Percentiles rank a stretch among this genome's conserved stretches.
Evolutionary conservation across 1,284 basidiomycete genomes (phyloP).

Genomic region (Ceratobasidium sp.): DNA sequence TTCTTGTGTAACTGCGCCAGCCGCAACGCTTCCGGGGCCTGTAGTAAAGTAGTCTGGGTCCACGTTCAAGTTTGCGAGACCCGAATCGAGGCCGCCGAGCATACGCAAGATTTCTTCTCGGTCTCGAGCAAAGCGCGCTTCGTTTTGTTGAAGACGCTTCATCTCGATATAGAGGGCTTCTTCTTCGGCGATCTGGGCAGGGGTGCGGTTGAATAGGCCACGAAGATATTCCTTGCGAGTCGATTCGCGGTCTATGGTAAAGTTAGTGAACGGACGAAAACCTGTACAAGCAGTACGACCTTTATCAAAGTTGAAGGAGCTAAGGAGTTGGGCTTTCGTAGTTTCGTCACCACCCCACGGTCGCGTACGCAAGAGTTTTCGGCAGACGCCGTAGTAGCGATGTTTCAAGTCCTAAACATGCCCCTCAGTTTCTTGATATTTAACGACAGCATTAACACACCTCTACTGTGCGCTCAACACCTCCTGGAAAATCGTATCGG

Average conservation of each 20-base stretch:
- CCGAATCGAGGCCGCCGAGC: conserved; percentile 83
- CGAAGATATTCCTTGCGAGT: conserved; percentile 88
- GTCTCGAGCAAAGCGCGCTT: conserved; percentile 85
- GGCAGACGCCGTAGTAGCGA: conserved; percentile 91
- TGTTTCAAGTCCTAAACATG: conserved; percentile 86
- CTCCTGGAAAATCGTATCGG: conserved; percentile 77
- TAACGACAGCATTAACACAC: conserved; percentile 53
- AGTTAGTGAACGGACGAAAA: conserved; percentile 42
- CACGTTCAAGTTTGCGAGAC: conserved; percentile 69
- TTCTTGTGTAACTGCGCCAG: conserved; percentile 55
- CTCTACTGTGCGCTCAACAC: conserved; percentile 69
- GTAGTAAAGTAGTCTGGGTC: conserved; percentile 48
- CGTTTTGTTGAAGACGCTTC: conserved; percentile 92
- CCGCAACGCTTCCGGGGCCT: conserved; percentile 44
- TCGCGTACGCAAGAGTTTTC: conserved; percentile 83
- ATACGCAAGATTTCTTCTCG: conserved; percentile 88
- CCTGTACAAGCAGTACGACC: conserved; percentile 55
- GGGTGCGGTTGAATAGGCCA: conserved; percentile 84
- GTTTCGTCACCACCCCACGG: conserved; percentile 82
- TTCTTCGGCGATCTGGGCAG: conserved; percentile 92
- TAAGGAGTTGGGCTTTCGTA: conserved; percentile 69
- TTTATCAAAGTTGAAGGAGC: conserved; percentile 83
- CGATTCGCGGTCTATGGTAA: conserved; percentile 75
- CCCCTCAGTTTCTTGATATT: neutral
- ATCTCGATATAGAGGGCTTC: conserved; percentile 95